A percentile compares a stretch with the other conserved stretches of the same genome.
phyloP scores from a whole-genome alignment of 805 yeast species.

The Tetrapisispora arboricola region DNA sequence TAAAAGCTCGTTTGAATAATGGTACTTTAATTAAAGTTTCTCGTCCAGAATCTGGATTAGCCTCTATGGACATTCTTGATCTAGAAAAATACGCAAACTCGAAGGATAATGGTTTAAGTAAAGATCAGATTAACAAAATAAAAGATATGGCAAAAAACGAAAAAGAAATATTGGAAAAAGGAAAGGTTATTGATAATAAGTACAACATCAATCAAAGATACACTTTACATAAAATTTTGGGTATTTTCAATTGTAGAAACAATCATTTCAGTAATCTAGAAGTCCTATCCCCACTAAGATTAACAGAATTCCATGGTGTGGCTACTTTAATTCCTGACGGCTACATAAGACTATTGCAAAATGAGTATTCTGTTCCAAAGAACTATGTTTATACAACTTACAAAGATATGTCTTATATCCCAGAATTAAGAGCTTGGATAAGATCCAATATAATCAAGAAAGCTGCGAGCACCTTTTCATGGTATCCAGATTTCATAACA shows the following conservation, averaged over 20 bases:
- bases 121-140: constrained; percentile 6
- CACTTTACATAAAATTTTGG: constrained; percentile 26
- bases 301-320: constrained; percentile 50
- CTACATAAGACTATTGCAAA: constrained; percentile 32
- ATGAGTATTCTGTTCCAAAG: constrained; percentile 41
- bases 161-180: constrained; percentile 7
- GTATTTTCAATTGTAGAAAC: constrained; percentile 47
- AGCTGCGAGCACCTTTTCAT: constrained; percentile 10
- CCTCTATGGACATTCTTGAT: constrained; percentile 5
- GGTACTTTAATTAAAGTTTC: constrained; percentile 15
- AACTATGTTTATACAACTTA: constrained; percentile 26
- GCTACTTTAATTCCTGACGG: constrained; percentile 46
- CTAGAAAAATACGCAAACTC: constrained; percentile 7
- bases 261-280: constrained; percentile 41
- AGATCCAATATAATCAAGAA: constrained; percentile 14
- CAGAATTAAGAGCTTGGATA: constrained; percentile 51
- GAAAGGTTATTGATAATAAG: constrained; percentile 10
- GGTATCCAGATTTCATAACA: constrained; percentile 7
- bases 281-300: constrained; percentile 44
- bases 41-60: constrained; percentile 6
- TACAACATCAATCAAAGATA: constrained; percentile 28
- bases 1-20: constrained; percentile 17
- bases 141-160: constrained; percentile 10
- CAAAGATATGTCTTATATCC: constrained; percentile 37
- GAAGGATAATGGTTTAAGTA: constrained; percentile 6